Percentiles rank a stretch among this genome's conserved stretches.
Conservation (phyloP, 495 filamentous ascomycete species). For the Podospora didyma region DNA sequence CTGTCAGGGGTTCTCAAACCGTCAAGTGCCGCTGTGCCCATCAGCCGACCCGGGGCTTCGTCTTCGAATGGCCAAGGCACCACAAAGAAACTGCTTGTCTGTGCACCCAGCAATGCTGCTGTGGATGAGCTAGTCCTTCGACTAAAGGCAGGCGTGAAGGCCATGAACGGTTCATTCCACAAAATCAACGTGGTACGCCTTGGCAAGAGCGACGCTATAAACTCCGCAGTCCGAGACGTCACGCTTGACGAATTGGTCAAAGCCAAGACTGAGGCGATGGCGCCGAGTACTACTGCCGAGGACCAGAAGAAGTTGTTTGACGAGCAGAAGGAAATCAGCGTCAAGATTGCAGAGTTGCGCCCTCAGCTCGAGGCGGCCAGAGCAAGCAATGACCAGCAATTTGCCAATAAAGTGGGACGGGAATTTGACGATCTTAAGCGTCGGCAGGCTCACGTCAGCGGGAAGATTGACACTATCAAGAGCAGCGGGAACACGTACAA, state of each 20-base stretch:
- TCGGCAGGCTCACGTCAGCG: constrained; percentile 66
- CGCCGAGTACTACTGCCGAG: constrained; percentile 47
- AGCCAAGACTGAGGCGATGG: constrained; percentile 54
- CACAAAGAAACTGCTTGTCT: constrained; percentile 84
- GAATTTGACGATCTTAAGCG: constrained; percentile 77
- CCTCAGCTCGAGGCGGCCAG: constrained; percentile 67
- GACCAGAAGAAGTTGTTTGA: constrained; percentile 75
- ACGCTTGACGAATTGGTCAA: constrained; percentile 91
- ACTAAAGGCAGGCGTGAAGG: constrained; percentile 84
- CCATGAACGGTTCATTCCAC: constrained; percentile 62
- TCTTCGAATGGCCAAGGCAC: constrained; percentile 25
- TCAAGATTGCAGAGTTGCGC: constrained; percentile 61
- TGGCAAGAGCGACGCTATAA: constrained; percentile 92
- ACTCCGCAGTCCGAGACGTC: constrained; percentile 81
- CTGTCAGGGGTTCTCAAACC: constrained; percentile 57
- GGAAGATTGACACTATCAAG: constrained; percentile 77
- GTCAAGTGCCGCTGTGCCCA: constrained; percentile 41
- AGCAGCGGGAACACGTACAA: constrained; percentile 72
- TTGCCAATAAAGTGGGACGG: constrained; percentile 59
- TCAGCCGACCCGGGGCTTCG: constrained; percentile 44
- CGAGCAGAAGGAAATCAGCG: constrained; percentile 74
- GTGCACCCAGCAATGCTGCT: constrained; percentile 94
- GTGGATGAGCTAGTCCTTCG: constrained; percentile 94
- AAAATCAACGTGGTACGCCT: constrained; percentile 82
- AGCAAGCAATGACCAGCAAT: constrained; percentile 53